Evolutionary conservation across 768 basidiomycete species (phyloP).

Genomic region (Lentinula guzmanii): DNA sequence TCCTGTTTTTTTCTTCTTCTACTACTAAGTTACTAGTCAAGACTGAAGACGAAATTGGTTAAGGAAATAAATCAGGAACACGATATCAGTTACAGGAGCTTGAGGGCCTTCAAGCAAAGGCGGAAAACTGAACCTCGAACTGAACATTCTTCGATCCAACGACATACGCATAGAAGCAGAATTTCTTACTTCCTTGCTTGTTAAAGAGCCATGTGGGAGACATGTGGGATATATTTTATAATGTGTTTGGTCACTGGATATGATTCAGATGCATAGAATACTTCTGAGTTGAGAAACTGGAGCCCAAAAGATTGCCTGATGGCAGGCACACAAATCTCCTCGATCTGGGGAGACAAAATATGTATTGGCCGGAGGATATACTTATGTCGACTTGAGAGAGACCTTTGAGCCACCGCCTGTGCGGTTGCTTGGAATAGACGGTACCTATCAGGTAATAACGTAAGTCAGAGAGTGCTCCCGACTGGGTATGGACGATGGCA

Average conservation of each 20-base stretch:
- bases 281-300: not conserved
- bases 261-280: not conserved
- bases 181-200: not conserved
- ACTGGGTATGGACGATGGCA: not conserved
- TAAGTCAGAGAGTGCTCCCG: not conserved
- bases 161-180: not conserved
- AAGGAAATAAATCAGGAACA: not conserved
- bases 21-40: no score
- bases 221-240: not conserved
- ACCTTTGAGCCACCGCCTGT: not conserved
- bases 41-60: no score
- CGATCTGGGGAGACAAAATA: not conserved
- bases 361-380: not conserved
- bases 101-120: not conserved
- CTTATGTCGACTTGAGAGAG: not conserved
- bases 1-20: no score
- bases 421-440: not conserved
- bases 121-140: not conserved
- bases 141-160: not conserved
- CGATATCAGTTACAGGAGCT: not conserved
- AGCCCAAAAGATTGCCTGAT: constrained; percentile 1
- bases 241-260: not conserved
- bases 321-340: constrained; percentile 2
- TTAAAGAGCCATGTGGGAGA: not conserved
- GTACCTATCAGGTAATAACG: not conserved